Conservation (phyloP, 305 asterid genomes). For the Ruellia speciosa region DNA sequence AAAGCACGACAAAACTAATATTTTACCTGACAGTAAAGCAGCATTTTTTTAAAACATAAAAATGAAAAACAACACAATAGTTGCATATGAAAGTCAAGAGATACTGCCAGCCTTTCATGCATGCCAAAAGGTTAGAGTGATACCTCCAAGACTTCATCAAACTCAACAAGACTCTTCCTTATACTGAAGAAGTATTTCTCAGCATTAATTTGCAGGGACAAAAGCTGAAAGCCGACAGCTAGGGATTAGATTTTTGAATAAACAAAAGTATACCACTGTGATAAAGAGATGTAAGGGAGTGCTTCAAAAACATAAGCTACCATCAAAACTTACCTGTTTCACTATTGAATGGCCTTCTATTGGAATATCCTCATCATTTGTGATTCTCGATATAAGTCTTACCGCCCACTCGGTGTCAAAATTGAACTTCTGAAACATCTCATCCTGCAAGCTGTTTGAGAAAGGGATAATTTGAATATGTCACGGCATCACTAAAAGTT, state of each 20-base stretch:
- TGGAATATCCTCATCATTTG: constrained; percentile 83
- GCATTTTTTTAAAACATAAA: not conserved
- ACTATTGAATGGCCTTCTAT: constrained; percentile 81
- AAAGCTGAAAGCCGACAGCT: constrained; percentile 44
- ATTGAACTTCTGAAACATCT: constrained; percentile 94
- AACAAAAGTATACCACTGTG: not conserved
- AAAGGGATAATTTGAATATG: not conserved
- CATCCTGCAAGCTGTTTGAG: constrained; percentile 82
- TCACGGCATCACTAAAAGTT: not conserved
- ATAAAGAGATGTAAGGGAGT: constrained; percentile 11
- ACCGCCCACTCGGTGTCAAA: constrained; percentile 98
- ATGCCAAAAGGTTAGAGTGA: constrained; percentile 17
- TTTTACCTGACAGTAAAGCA: not conserved
- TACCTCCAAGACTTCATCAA: constrained; percentile 99
- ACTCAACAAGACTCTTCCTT: constrained; percentile 94
- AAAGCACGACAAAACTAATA: too few species aligned
- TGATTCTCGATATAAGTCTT: constrained; percentile 76
- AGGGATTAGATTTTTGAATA: not conserved
- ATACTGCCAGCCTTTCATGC: not conserved
- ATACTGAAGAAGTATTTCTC: constrained; percentile 85
- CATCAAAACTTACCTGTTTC: constrained; percentile 52
- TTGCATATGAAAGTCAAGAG: not conserved
- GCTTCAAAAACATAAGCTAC: constrained; percentile 17
- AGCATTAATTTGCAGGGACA: constrained; percentile 83
- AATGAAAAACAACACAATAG: not conserved